Evolutionary conservation across 371 early-diverging fungal species (phyloP), one percentile per base, ranked within the genome.

Genomic region (Mucor plumbeus): DNA sequence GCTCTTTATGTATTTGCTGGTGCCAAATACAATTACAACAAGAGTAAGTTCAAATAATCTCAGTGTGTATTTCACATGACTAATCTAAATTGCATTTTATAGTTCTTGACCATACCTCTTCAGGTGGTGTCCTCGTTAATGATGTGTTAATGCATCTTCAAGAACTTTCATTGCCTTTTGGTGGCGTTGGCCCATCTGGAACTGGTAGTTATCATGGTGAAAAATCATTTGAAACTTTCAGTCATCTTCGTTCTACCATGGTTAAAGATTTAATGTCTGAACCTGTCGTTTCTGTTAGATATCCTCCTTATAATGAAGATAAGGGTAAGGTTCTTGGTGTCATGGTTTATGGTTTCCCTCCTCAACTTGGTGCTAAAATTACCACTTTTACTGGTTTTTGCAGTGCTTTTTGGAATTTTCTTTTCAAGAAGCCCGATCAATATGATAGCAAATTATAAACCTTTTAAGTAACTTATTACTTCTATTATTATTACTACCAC

Each of bases 131-230:
- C 5, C 61, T 83, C 11, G 83, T 92, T 64, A 95, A 96, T 75
- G 95, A 95, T 70, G 79, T 87, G 6, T 62, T 92, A 68, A 77
- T 91, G 77, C 82, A 84, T 19, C 74, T 73, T n/a, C 64, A 78
- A 67, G 83, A 83, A 59, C 59, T 73, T 7, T 70, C 78, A 44
- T 64, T 92, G 53, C 96, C 97, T 14, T 95, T 95, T 77, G 95
- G 95, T 40, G 97, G 96, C 17, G 86, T 92, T 7, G 96, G 96
- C 0, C 77, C 87, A 2, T 90, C 91, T n/a, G 97, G 97, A 13
- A 82, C 88, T 66, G 97, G 97, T 59, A 70, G 76, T 40, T 96
- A 95, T 74, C 93, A 92, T 44, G 96, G 95, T 64, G 79, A 83
- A 59, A 74, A 80, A 58, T 92, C 94, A 21, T 92, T 96, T 70